These are phyloP conservation scores for Scedosporium dehoogii DNA, from an alignment of 2,329 filamentous ascomycete species.

Conservation along the genomic window DNA sequence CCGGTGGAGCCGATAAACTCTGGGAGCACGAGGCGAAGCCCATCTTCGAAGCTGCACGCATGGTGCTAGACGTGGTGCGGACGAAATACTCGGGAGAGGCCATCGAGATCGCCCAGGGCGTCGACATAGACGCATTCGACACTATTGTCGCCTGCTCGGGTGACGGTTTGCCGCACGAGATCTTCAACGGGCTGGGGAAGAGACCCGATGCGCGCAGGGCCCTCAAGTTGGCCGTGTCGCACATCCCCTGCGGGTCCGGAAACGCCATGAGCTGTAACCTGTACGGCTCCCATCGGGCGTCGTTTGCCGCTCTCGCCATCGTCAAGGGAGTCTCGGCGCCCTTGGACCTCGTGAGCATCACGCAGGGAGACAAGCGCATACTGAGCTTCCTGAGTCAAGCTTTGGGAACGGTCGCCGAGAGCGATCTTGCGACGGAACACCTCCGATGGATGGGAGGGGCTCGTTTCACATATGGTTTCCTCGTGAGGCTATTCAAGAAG, in stretches of 20 bases:
- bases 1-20: conserved; percentile 61
- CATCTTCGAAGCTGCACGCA: conserved; percentile 71
- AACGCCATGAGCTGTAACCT: conserved; percentile 91
- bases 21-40: conserved; percentile 71
- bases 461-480: conserved; percentile 76
- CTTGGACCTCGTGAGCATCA: conserved; percentile 79
- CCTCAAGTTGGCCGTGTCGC: conserved; percentile 71
- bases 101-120: conserved; percentile 59
- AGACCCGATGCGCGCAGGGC: conserved; percentile 66
- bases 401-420: conserved; percentile 81
- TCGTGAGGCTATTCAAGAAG: conserved; percentile 66
- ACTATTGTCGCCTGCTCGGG: conserved; percentile 83
- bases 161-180: conserved; percentile 83
- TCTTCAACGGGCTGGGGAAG: conserved; percentile 84
- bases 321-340: conserved; percentile 81
- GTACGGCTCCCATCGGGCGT: conserved; percentile 68
- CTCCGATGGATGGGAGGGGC: conserved; percentile 85
- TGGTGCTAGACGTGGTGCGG: conserved; percentile 61
- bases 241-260: conserved; percentile 86
- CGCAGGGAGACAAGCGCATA: conserved; percentile 63
- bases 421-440: conserved; percentile 81
- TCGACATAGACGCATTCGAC: conserved; percentile 75
- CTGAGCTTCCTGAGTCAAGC: conserved; percentile 88
- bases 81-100: conserved; percentile 71
- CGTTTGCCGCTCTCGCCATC: conserved; percentile 68